A percentile compares a stretch with the other conserved stretches of the same genome.
Conservation (phyloP, 495 filamentous ascomycete species). For the Hypoxylon rickii region DNA sequence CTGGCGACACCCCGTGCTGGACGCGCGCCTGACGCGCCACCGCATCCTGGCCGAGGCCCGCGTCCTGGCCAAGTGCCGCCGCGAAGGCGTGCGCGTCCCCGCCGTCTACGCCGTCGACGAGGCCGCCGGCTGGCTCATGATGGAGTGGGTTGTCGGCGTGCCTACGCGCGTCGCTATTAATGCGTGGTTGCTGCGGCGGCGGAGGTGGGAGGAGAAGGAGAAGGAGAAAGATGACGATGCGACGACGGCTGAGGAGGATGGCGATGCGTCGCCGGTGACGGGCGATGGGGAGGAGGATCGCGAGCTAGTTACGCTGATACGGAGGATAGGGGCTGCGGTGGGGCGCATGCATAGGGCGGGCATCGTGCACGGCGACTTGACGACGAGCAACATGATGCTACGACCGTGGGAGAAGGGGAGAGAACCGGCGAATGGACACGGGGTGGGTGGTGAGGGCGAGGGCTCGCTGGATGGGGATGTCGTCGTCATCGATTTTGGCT, state of each 20-base stretch:
- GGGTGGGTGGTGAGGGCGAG: slow-evolving; percentile 29
- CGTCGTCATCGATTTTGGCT: slow-evolving; percentile 92
- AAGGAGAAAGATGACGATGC: slow-evolving; percentile 6
- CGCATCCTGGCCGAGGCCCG: slow-evolving; percentile 87
- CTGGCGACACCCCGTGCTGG: slow-evolving; percentile 90
- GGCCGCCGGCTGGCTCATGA: slow-evolving; percentile 77
- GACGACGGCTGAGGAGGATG: slow-evolving; percentile 35
- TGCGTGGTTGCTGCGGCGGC: slow-evolving; percentile 56
- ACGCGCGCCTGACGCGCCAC: slow-evolving; percentile 81
- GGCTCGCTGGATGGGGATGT: slow-evolving; percentile 69
- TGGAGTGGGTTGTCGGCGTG: slow-evolving; percentile 87
- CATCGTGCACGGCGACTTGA: slow-evolving; percentile 92
- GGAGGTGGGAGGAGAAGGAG: slow-evolving; percentile 34
- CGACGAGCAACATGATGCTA: slow-evolving; percentile 96
- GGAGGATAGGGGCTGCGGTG: slow-evolving; percentile 71
- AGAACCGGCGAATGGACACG: slow-evolving; percentile 20
- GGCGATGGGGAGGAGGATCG: slow-evolving; percentile 39
- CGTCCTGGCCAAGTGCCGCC: slow-evolving; percentile 71
- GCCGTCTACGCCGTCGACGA: slow-evolving; percentile 76
- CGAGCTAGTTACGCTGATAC: slow-evolving; percentile 62
- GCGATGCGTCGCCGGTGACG: slow-evolving; percentile 44
- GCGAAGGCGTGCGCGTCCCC: slow-evolving; percentile 79
- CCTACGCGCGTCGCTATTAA: slow-evolving; percentile 71
- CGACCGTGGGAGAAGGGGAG: slow-evolving; percentile 44
- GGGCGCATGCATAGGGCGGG: slow-evolving; percentile 82